These are phyloP conservation scores for Candida buenavistaensis DNA, from an alignment of 1,139 yeast species.

Conservation along the genomic window DNA sequence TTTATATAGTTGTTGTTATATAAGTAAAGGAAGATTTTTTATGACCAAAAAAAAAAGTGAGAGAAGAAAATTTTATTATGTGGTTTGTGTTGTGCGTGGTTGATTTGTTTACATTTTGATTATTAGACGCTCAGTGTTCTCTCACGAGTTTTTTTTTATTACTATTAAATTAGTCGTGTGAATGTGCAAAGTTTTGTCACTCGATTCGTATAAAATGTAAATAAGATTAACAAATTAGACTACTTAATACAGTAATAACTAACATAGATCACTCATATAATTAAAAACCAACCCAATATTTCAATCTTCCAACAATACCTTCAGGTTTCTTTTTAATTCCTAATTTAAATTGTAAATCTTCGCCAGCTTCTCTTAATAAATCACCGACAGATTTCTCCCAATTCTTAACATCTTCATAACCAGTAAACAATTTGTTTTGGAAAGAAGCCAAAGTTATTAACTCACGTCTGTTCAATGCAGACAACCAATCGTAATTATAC, in stretches of 20 bases:
- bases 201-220: slow-evolving; percentile 4
- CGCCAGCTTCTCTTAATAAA: slow-evolving; percentile 20
- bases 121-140: slow-evolving; percentile 1
- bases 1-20: not conserved
- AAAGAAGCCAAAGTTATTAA: slow-evolving; percentile 47
- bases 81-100: not conserved
- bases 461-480: slow-evolving; percentile 42
- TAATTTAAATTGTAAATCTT: slow-evolving; percentile 18
- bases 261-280: not conserved
- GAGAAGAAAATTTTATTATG: slow-evolving; percentile 1
- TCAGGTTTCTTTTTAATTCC: slow-evolving; percentile 18
- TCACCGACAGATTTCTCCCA: slow-evolving; percentile 29
- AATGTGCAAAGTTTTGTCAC: not conserved
- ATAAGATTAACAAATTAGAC: not conserved
- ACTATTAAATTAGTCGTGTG: not conserved
- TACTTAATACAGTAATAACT: slow-evolving; percentile 1
- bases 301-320: slow-evolving; percentile 8
- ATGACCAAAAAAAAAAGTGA: not conserved
- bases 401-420: slow-evolving; percentile 16
- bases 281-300: slow-evolving; percentile 8
- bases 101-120: slow-evolving; percentile 11
- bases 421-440: slow-evolving; percentile 34
- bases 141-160: not conserved
- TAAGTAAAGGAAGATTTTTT: not conserved
- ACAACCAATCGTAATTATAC: slow-evolving; percentile 30